These are phyloP conservation scores for Lepidium africanum DNA, from an alignment of 345 rosid genomes.

Conservation along the genomic window DNA sequence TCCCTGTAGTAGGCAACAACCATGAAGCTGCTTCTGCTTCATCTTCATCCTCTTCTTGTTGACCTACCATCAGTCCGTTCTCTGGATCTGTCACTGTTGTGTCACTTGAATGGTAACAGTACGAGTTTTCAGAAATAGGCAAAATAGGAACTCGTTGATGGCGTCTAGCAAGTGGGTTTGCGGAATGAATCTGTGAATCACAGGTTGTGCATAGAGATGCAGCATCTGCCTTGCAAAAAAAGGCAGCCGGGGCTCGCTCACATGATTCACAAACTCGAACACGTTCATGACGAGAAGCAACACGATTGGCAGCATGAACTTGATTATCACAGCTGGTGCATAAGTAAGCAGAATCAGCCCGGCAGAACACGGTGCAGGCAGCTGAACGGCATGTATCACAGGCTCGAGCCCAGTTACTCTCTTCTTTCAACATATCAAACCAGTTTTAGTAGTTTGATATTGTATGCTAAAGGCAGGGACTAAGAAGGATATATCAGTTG, in stretches of 20 bases:
- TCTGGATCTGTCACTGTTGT: slow-evolving; percentile 6
- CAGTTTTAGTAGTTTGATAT: neutral
- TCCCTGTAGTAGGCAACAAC: slow-evolving; percentile 44
- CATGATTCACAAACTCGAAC: slow-evolving; percentile 81
- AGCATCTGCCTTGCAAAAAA: slow-evolving; percentile 83
- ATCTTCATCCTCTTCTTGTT: slow-evolving; percentile 48
- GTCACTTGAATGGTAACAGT: slow-evolving; percentile 18
- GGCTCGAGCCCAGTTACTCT: slow-evolving; percentile 52
- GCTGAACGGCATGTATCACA: slow-evolving; percentile 77
- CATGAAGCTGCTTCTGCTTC: slow-evolving; percentile 89
- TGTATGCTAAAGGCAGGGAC: neutral
- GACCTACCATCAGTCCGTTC: slow-evolving; percentile 31
- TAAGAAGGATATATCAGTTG: neutral
- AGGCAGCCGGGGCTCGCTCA: slow-evolving; percentile 81
- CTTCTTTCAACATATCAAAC: slow-evolving; percentile 21
- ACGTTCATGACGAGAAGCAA: slow-evolving; percentile 92
- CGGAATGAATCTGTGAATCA: slow-evolving; percentile 78
- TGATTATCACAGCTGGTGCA: slow-evolving; percentile 65
- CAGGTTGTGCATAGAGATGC: slow-evolving; percentile 82
- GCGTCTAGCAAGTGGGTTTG: slow-evolving; percentile 90
- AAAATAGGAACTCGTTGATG: slow-evolving; percentile 77
- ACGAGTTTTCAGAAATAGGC: slow-evolving; percentile 31
- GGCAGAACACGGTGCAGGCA: slow-evolving; percentile 79
- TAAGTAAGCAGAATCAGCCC: slow-evolving; percentile 73
- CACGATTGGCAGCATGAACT: slow-evolving; percentile 62